Evolutionary conservation across 1,284 basidiomycete species (phyloP).

Genomic region (Ceratobasidium theobromae): DNA sequence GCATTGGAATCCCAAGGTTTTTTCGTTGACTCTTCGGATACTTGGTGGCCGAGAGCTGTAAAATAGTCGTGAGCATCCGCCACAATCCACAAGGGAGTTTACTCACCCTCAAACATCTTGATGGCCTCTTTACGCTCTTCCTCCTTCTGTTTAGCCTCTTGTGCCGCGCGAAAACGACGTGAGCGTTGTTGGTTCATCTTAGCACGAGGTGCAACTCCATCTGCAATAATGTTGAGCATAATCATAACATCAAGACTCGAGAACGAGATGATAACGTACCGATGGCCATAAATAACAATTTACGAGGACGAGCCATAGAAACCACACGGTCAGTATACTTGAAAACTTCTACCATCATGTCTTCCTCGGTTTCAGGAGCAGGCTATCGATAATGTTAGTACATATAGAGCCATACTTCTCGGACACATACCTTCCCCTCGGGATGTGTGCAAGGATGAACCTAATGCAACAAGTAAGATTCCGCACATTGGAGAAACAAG

Average conservation of each 20-base stretch:
- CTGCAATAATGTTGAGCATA: conserved; percentile 46
- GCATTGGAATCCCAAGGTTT: conserved; percentile 97
- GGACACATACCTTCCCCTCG: conserved; percentile 74
- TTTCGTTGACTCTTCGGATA: conserved; percentile 84
- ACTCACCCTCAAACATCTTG: conserved; percentile 78
- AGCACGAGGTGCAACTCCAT: conserved; percentile 96
- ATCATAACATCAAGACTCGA: not conserved
- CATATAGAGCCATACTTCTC: conserved; percentile 22
- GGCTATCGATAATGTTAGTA: conserved; percentile 53
- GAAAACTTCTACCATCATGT: conserved; percentile 99
- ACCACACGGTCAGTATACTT: conserved; percentile 96
- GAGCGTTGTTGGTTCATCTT: conserved; percentile 99
- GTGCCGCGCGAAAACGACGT: conserved; percentile 90
- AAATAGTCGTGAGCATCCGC: not conserved
- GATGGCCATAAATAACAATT: conserved; percentile 97
- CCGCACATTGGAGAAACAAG: conserved; percentile 37
- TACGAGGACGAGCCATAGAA: conserved; percentile 94
- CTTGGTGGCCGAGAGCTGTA: conserved; percentile 83
- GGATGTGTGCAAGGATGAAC: conserved; percentile 99
- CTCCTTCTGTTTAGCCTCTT: conserved; percentile 94
- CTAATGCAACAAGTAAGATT: conserved; percentile 58
- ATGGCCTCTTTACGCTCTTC: conserved; percentile 80
- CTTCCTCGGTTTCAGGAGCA: conserved; percentile 95
- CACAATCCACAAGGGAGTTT: not conserved
- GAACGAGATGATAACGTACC: no score